Conservation (phyloP, 352 stramenopile species). For the Phytophthora pisi region DNA sequence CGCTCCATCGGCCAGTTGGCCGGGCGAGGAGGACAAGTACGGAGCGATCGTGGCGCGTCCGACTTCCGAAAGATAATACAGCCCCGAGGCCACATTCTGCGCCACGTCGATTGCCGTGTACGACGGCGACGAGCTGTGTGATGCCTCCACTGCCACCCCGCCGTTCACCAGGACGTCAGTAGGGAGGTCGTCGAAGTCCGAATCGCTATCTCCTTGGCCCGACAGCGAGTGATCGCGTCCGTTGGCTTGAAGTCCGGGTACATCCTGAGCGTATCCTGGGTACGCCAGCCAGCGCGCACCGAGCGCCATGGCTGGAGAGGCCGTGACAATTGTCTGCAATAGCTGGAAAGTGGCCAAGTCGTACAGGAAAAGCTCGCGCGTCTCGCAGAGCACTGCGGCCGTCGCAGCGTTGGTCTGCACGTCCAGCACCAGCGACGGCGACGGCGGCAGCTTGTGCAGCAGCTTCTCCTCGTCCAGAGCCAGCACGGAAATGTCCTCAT, state of each 20-base stretch:
- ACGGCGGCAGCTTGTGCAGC: slow-evolving; percentile 61
- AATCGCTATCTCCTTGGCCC: slow-evolving; percentile 42
- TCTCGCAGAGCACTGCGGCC: slow-evolving; percentile 72
- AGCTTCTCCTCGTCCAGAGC: slow-evolving; percentile 55
- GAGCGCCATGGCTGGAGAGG: slow-evolving; percentile 68
- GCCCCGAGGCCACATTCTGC: slow-evolving; percentile 85
- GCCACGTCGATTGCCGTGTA: slow-evolving; percentile 83
- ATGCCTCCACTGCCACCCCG: slow-evolving; percentile 27
- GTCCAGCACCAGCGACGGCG: slow-evolving; percentile 71
- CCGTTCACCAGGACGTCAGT: slow-evolving; percentile 52
- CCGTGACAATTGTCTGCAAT: slow-evolving; percentile 48
- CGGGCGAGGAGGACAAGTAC: slow-evolving; percentile 74
- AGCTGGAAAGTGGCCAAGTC: slow-evolving; percentile 60
- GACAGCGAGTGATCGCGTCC: slow-evolving; percentile 33
- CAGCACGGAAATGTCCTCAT: slow-evolving; percentile 60
- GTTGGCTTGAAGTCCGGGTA: slow-evolving; percentile 11
- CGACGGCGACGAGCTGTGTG: slow-evolving; percentile 42
- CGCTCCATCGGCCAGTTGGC: slow-evolving; percentile 28
- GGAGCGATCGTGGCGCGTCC: slow-evolving; percentile 68
- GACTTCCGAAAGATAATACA: slow-evolving; percentile 88
- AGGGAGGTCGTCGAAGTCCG: slow-evolving; percentile 50
- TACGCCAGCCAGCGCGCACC: slow-evolving; percentile 76
- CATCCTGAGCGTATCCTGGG: slow-evolving; percentile 46
- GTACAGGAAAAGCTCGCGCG: slow-evolving; percentile 68
- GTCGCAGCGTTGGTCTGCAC: slow-evolving; percentile 63